Conservation (phyloP, 257 asterid genomes). For the Cynanchum wilfordii region DNA sequence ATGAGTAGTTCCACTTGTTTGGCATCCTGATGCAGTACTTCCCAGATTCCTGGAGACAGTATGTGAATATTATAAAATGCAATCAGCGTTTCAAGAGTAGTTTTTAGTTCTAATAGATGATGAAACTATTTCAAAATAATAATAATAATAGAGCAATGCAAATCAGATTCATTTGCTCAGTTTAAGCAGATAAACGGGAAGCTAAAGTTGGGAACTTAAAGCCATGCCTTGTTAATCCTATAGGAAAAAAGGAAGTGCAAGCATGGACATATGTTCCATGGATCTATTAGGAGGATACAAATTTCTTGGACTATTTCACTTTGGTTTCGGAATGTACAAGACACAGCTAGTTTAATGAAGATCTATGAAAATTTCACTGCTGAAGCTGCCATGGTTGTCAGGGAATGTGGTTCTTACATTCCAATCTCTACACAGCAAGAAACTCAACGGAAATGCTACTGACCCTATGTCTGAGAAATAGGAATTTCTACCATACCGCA, state of each 20-base stretch:
- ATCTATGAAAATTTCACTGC: background rate
- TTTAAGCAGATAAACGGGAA: background rate
- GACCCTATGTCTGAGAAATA: too few relatives aligned
- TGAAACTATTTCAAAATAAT: background rate
- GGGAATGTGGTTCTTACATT: background rate
- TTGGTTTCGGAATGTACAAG: background rate
- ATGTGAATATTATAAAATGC: background rate
- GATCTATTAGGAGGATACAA: background rate
- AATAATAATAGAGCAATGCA: background rate
- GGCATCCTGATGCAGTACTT: slow-evolving; percentile 78
- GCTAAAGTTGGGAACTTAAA: slow-evolving; percentile 1
- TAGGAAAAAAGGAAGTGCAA: background rate
- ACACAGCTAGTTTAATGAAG: background rate
- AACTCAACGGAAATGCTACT: background rate
- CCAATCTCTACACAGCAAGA: too few relatives aligned
- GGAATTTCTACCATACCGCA: background rate
- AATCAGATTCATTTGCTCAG: background rate
- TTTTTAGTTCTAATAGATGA: background rate
- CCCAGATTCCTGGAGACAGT: slow-evolving; percentile 37
- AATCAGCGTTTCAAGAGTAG: background rate
- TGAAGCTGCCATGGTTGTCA: background rate
- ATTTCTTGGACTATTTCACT: background rate
- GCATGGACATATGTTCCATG: background rate
- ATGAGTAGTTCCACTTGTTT: slow-evolving; percentile 66
- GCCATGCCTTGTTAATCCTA: background rate